Evolutionary conservation across 2,329 filamentous ascomycete species (phyloP).

Genomic region (Aspergillus chevalieri): DNA sequence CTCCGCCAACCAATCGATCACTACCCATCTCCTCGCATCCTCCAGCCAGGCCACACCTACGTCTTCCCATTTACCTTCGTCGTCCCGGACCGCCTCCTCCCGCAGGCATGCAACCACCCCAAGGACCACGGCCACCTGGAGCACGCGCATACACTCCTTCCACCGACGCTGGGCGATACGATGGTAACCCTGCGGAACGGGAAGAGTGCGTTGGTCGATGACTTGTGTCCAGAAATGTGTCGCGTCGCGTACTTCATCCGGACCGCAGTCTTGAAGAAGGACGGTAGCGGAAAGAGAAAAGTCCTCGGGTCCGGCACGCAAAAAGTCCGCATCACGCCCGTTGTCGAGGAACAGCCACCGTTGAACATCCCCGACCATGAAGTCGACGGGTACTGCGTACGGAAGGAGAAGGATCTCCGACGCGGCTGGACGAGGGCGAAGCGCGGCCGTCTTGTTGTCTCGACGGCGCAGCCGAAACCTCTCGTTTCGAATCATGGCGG

Average conservation of each 20-base stretch:
- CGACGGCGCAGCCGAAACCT: constrained; percentile 53
- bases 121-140: constrained; percentile 48
- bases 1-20: constrained; percentile 55
- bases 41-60: constrained; percentile 52
- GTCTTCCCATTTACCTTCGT: constrained; percentile 59
- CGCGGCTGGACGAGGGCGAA: constrained; percentile 56
- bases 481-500: constrained; percentile 35
- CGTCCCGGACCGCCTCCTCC: constrained; percentile 55
- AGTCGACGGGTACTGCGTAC: constrained; percentile 45
- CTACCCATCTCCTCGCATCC: constrained; percentile 51
- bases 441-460: constrained; percentile 52
- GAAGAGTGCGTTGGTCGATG: constrained; percentile 45
- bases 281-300: constrained; percentile 31
- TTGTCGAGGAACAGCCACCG: constrained; percentile 55
- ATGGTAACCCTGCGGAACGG: constrained; percentile 35
- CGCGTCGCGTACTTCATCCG: constrained; percentile 54
- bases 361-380: constrained; percentile 44
- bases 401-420: constrained; percentile 54
- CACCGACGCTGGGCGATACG: constrained; percentile 57
- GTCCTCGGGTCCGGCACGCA: constrained; percentile 47
- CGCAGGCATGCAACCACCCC: constrained; percentile 52
- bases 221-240: constrained; percentile 58
- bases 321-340: constrained; percentile 56
- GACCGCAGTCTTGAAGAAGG: constrained; percentile 38
- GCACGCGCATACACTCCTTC: constrained; percentile 52